Evolutionary conservation across 2,329 filamentous ascomycete genomes (phyloP).

Genomic region (Pseudocercospora cruenta): DNA sequence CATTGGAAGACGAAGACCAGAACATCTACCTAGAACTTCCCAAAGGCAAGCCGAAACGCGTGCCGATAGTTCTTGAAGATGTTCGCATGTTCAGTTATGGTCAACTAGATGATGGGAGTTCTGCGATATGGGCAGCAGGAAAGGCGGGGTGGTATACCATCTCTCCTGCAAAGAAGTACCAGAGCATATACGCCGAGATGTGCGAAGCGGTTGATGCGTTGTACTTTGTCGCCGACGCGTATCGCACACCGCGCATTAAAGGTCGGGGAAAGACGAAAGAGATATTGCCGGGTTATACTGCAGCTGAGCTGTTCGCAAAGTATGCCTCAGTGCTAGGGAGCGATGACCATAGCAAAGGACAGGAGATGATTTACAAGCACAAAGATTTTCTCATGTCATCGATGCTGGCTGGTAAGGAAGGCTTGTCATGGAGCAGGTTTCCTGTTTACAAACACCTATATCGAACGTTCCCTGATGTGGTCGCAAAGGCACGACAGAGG

Average conservation of each 20-base stretch:
- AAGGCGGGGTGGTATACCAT: conserved; percentile 71
- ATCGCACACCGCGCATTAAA: conserved; percentile 42
- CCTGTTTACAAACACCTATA: conserved; percentile 48
- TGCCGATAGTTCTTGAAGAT: conserved; percentile 57
- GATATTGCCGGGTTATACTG: conserved; percentile 36
- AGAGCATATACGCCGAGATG: conserved; percentile 61
- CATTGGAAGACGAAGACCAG: conserved; percentile 50
- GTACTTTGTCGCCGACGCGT: conserved; percentile 64
- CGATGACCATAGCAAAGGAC: conserved; percentile 32
- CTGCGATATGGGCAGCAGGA: conserved; percentile 68
- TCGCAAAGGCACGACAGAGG: conserved; percentile 16
- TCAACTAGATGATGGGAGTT: conserved; percentile 58
- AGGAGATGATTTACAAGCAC: conserved; percentile 34
- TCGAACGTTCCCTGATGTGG: conserved; percentile 40
- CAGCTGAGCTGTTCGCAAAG: conserved; percentile 45
- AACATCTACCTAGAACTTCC: conserved; percentile 28
- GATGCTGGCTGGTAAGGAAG: conserved; percentile 50
- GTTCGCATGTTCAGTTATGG: conserved; percentile 54
- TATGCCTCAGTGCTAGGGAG: conserved; percentile 31
- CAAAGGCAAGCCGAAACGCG: conserved; percentile 31
- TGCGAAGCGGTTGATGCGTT: conserved; percentile 66
- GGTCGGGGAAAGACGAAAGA: conserved; percentile 41
- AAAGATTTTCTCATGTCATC: conserved; percentile 50
- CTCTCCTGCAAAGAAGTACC: conserved; percentile 61
- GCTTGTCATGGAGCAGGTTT: conserved; percentile 48